Evolutionary conservation across 495 filamentous ascomycete genomes (phyloP).

Genomic region (Achaetomiella virescens): DNA sequence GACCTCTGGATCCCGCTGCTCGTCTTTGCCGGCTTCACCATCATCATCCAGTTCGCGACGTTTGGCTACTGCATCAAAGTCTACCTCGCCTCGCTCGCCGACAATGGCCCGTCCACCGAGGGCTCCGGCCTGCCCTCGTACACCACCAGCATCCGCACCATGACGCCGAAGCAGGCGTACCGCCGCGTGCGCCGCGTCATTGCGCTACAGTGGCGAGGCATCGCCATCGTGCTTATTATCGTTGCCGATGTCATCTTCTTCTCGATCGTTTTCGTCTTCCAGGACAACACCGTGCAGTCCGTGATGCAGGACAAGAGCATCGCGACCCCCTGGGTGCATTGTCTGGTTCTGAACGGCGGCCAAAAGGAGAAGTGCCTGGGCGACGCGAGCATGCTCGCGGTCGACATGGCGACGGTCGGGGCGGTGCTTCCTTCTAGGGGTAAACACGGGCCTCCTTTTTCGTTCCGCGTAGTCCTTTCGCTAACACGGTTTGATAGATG

Average conservation of each 20-base stretch:
- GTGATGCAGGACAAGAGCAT: slow-evolving; percentile 48
- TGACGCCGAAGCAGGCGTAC: slow-evolving; percentile 83
- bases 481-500: too few relatives aligned
- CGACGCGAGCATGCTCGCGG: slow-evolving; percentile 50
- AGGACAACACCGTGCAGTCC: slow-evolving; percentile 61
- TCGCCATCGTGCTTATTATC: slow-evolving; percentile 79
- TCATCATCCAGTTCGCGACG: slow-evolving; percentile 75
- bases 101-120: slow-evolving; percentile 60
- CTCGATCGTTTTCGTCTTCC: slow-evolving; percentile 77
- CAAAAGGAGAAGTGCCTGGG: slow-evolving; percentile 60
- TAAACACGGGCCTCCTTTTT: slow-evolving; percentile 39
- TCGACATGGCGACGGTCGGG: slow-evolving; percentile 70
- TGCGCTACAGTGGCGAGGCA: slow-evolving; percentile 90
- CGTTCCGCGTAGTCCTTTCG: too few relatives aligned
- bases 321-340: slow-evolving; percentile 60
- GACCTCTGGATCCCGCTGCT: slow-evolving; percentile 91
- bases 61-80: slow-evolving; percentile 94
- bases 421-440: slow-evolving; percentile 73
- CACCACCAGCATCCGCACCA: slow-evolving; percentile 68
- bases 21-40: slow-evolving; percentile 66
- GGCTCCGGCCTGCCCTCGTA: slow-evolving; percentile 74
- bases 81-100: slow-evolving; percentile 78
- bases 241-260: slow-evolving; percentile 88
- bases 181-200: slow-evolving; percentile 77
- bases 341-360: slow-evolving; percentile 53